phyloP scores from a whole-genome alignment of 169 alveolate species.

The Condylostoma magnum region DNA sequence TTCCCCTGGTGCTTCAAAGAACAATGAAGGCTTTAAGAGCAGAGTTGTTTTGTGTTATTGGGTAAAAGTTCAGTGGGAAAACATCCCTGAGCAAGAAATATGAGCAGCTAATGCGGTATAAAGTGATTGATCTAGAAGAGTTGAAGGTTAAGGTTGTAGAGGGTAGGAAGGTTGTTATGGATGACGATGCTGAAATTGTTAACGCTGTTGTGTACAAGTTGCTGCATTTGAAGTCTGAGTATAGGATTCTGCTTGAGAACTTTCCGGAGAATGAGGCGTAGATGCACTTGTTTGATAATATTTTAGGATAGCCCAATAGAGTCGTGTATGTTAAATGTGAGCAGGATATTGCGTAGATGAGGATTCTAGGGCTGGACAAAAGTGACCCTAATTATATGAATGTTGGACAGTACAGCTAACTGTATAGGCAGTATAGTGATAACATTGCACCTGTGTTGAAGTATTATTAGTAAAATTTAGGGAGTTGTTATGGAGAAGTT shows the following conservation, averaged over 20 bases:
- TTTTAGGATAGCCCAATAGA: constrained; percentile 36
- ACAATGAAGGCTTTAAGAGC: constrained; percentile 4
- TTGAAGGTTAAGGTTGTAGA: too few species aligned
- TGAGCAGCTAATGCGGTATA: neutral
- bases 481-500: too few species aligned
- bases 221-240: neutral
- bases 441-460: too few species aligned
- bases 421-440: too few species aligned
- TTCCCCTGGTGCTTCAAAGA: constrained; percentile 7
- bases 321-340: constrained; percentile 46
- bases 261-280: constrained; percentile 46
- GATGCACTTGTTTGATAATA: constrained; percentile 35
- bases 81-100: neutral
- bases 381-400: too few species aligned
- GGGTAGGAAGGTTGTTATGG: too few species aligned
- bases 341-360: constrained; percentile 48
- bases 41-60: constrained; percentile 14
- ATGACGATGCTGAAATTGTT: constrained; percentile 23
- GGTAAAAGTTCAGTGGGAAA: constrained; percentile 17
- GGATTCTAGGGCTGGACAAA: constrained; percentile 42
- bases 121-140: neutral
- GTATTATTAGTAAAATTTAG: too few species aligned
- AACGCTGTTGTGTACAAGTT: neutral
- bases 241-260: constrained; percentile 43
- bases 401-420: too few species aligned